phyloP scores from a whole-genome alignment of 805 yeast genomes.

The Ogataea allantospora region DNA sequence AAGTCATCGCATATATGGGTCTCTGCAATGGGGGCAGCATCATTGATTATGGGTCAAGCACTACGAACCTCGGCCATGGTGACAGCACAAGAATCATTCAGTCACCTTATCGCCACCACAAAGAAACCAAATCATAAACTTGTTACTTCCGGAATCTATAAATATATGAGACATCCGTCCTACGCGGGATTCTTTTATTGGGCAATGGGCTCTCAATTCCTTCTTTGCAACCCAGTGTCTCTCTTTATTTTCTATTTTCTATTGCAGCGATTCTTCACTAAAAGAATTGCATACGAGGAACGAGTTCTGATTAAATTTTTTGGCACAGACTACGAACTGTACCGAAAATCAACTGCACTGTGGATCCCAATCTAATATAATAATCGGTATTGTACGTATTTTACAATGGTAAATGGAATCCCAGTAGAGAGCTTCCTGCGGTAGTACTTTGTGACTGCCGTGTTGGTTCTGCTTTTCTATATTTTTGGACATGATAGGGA shows the following conservation, averaged over 20 bases:
- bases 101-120: constrained; percentile 66
- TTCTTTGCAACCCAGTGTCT: constrained; percentile 66
- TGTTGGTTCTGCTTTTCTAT: neutral
- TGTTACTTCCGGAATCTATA: constrained; percentile 74
- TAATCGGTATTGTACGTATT: constrained; percentile 2
- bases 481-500: neutral
- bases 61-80: constrained; percentile 78
- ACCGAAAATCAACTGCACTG: constrained; percentile 48
- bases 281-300: constrained; percentile 75
- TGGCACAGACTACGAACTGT: constrained; percentile 59
- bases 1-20: constrained; percentile 20
- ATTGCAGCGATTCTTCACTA: constrained; percentile 65
- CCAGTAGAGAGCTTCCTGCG: constrained; percentile 6
- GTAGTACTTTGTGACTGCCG: constrained; percentile 13
- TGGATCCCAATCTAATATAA: constrained; percentile 57
- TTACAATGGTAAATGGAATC: constrained; percentile 16
- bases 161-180: constrained; percentile 76
- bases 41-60: constrained; percentile 61
- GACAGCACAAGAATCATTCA: constrained; percentile 83
- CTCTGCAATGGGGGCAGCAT: constrained; percentile 44
- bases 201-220: constrained; percentile 83
- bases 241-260: constrained; percentile 51
- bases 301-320: constrained; percentile 61
- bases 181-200: constrained; percentile 91
- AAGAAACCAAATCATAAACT: constrained; percentile 58